Base-by-base conservation (phyloP, 495 filamentous ascomycete species). In the Penicillium manginii region DNA sequence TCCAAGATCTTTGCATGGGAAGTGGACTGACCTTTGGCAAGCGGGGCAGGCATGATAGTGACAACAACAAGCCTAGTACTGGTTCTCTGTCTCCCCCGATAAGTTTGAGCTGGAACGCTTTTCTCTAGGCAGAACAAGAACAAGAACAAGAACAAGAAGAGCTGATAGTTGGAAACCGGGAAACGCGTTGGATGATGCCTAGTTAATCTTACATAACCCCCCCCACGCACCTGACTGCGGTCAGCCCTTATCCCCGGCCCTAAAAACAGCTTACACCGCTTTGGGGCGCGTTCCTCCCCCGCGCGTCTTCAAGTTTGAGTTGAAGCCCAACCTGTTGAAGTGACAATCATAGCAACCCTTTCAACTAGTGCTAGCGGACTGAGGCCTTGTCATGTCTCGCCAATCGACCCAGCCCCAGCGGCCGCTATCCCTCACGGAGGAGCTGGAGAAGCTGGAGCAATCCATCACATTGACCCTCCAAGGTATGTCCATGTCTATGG, bases 381-480 rank as follows among this genome's bases (percentile, higher is more conserved):
- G 48, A 54, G 12, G 39, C 40, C 53, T 26, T 43, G 65, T 32
- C 6, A 85, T 85, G 83, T 81, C 82, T 48, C 81, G 80, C 35
- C 78, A 72, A 53, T 76, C 78, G 15, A 71, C 78, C 4, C 78
- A 84, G 1, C 72, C 84, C 8, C 77, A 83, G 52, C 82, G 91
- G 43, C 88, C 84, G 21, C 78, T 97, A 52, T 88, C 90, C 5
- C 81, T 97, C 56, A 94, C 93, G 0, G 94, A 98, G 66, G 94
- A 98, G 78, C 81, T 98, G 19, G 94, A 98, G 79, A 97, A 91
- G 70, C 76, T 98, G 14, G 94, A 98, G 68, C 96, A 98, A 70
- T 92, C 89, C 35, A 98, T 98, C 67, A 98, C 94, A 14, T 82
- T 98, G 39, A 97, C 94, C 3, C 81, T 98, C 0, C 94, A 98